Base-by-base conservation (phyloP, 2,329 filamentous ascomycete genomes). In the Ophiosphaerella herpotricha region DNA sequence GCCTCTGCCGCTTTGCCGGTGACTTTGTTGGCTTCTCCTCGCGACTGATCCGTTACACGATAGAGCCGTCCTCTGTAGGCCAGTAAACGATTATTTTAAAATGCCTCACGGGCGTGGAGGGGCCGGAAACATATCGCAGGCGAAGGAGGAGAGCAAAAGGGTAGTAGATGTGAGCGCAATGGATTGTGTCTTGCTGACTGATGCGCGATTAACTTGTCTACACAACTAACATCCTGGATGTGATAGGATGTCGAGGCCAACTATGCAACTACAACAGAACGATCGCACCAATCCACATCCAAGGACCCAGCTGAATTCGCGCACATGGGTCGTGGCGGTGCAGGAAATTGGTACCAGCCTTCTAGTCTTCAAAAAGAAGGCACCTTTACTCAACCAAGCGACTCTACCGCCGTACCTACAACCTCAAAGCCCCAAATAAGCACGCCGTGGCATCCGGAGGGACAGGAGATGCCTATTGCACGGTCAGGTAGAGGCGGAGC, bases 291-390 rank as follows among this genome's bases (percentile, higher is more conserved):
- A 14, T 46, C 64, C 35, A 46, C 57, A 21, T 31, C 56, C 8
- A 38, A 54, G 39, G 53, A 55, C 24, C 50, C 61, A 33, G 47
- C 60, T 38, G 67, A 74, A 45, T 78, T 78, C 57, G 74, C 75
- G 5, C 74, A 77, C 54, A 74, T 66, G 43, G 77, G 77, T 32
- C 69, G 77, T 35, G 77, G 77, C 35, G 78, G 77, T 34, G 73
- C 74, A 4, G 78, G 77, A 3, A 79, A 80, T 61, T 78, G 70
- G 67, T 79, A 77, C 58, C 70, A 72, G 35, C 77, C 77, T 24
- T 61, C 68, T 29, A 64, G 73, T 26, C 66, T 79, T 21, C 60
- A 61, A 9, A 54, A 72, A 46, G 71, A 66, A 7, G 77, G 77
- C 43, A 67, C 64, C 5, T 78, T 77, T 56, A 58, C 58, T 7